Base-by-base conservation (phyloP, 768 basidiomycete genomes). In the Russula ochroleuca region DNA sequence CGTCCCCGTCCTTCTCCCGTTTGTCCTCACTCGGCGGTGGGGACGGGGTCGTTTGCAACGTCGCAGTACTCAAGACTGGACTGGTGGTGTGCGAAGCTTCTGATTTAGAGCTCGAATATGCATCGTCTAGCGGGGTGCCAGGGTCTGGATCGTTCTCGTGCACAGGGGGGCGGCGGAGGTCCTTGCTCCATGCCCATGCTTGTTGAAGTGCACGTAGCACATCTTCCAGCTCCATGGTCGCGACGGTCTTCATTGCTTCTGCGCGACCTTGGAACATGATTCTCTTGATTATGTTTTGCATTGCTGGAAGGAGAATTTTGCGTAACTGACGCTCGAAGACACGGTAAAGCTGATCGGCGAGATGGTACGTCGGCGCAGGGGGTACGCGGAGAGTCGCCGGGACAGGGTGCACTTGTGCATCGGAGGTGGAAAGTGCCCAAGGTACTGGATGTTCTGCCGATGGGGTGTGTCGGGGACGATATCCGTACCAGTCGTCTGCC, bases 1-100 rank as follows among this genome's bases (percentile, higher is more conserved):
- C 67, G 5, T 73, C 75, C 10, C 74, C 73, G 3, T 75, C 73
- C 59, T 76, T 78, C 50, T 74, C 73, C 14, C 74, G 74, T 63
- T 76, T 76, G 59, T 73, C 73, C 47, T 72, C 70, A 21, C 71
- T 75, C 8, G 88, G 88, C 0, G 87, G 85, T 0, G 88, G 88
- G 2, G 85, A 87, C 0, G 88, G 88, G 8, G 88, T 90, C n/a
- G 88, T 91, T 65, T 86, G 85, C 35, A 90, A 70, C 8, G 88
- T 91, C 9, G 85, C 82, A 1, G 87, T 86, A 14, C 87, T 88
- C 31, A 90, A 70, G 4, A 89, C 87, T 0, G 88, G 89, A 67
- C 87, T 89, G 21, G 88, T 89, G 64, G 72, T 77, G 23, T 85
- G 84, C 5, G 84, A 86, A 9, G 77, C 79, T 55, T 78, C 78